phyloP scores from a whole-genome alignment of 1,139 yeast genomes.

The Saccharomyces hybrid region DNA sequence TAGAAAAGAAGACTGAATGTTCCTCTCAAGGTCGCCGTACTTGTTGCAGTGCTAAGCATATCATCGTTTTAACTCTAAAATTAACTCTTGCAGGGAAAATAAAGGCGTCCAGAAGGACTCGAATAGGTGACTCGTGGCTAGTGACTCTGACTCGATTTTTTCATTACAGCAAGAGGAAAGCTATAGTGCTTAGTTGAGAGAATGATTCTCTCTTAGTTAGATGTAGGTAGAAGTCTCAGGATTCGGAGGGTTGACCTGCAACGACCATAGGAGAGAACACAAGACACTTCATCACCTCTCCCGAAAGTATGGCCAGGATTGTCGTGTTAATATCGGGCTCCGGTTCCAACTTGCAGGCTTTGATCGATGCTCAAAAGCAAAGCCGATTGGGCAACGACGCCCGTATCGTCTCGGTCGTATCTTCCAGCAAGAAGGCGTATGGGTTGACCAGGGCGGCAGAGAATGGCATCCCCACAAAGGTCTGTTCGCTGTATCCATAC shows the following conservation, averaged over 20 bases:
- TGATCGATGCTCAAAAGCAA: slow-evolving; percentile 63
- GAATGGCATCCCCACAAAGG: slow-evolving; percentile 58
- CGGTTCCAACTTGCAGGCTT: slow-evolving; percentile 89
- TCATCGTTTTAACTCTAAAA: background rate
- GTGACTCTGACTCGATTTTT: background rate
- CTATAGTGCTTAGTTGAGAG: background rate
- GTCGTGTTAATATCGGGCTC: slow-evolving; percentile 88
- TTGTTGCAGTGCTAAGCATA: background rate
- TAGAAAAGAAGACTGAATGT: too few species aligned
- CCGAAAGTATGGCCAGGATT: slow-evolving; percentile 31
- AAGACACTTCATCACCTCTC: background rate
- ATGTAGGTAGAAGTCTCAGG: background rate
- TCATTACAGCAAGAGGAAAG: background rate
- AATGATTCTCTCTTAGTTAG: background rate
- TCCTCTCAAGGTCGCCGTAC: too few species aligned
- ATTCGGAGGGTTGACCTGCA: background rate
- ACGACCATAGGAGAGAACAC: background rate
- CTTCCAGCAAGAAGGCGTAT: slow-evolving; percentile 75
- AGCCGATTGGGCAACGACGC: slow-evolving; percentile 45
- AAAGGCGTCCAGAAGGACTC: background rate
- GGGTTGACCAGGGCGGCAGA: slow-evolving; percentile 73
- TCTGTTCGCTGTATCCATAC: slow-evolving; percentile 67
- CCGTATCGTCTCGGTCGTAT: slow-evolving; percentile 51
- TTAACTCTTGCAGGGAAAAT: background rate
- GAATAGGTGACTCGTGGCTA: slow-evolving; percentile 1